Percentiles rank a stretch among this genome's conserved stretches.
phyloP scores from a whole-genome alignment of 306 rosid genomes.

The Hylodesmum podocarpum region DNA sequence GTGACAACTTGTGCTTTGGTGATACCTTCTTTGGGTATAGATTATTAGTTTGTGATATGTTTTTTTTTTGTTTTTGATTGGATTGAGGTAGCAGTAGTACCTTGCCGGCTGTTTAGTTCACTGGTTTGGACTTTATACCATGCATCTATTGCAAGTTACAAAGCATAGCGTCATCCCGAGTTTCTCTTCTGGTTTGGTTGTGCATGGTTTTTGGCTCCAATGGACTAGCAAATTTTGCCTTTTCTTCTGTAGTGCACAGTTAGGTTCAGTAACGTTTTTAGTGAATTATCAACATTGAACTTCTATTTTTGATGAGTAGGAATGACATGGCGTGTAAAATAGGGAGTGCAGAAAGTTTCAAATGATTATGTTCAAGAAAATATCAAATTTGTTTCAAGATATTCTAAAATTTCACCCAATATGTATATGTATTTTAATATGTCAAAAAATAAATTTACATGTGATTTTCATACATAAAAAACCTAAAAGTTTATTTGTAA shows the following conservation, averaged over 20 bases:
- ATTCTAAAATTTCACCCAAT: not conserved
- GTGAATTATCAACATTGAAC: not conserved
- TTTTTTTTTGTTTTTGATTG: not conserved
- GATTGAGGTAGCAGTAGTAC: not conserved
- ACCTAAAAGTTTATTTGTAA: too few relatives aligned
- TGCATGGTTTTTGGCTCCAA: not conserved
- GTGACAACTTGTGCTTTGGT: not conserved
- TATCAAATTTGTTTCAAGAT: not conserved
- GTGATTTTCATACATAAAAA: too few relatives aligned
- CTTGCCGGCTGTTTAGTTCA: not conserved
- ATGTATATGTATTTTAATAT: too few relatives aligned
- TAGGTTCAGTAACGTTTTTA: not conserved
- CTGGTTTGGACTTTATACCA: not conserved
- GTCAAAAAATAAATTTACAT: too few relatives aligned
- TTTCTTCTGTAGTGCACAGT: not conserved
- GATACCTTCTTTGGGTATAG: not conserved
- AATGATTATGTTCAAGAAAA: not conserved
- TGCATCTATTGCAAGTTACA: not conserved
- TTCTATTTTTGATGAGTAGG: not conserved
- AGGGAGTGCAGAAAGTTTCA: not conserved
- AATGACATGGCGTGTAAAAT: not conserved
- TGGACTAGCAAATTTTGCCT: not conserved
- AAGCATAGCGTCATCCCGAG: not conserved
- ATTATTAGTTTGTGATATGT: not conserved
- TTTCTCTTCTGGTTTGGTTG: not conserved